These are phyloP conservation scores for Teratosphaeria nubilosa DNA, from an alignment of 2,329 filamentous ascomycete species.

Conservation along the genomic window DNA sequence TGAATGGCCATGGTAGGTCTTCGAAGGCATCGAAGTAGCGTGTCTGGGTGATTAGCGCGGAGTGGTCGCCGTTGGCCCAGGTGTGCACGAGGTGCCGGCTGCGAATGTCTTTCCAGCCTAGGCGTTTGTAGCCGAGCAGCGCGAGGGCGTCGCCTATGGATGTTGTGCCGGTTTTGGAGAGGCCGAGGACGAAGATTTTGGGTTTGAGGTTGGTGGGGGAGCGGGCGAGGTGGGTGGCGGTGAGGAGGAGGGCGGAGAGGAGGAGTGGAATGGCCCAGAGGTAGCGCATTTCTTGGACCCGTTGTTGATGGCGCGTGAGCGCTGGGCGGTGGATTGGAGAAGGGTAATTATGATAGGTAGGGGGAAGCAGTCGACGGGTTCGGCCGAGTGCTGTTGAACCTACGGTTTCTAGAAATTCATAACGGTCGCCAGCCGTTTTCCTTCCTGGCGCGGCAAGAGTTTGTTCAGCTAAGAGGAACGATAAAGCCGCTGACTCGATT, in stretches of 20 bases:
- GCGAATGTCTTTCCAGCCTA: conserved; percentile 24
- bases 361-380: not conserved
- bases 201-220: conserved; percentile 13
- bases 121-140: conserved; percentile 19
- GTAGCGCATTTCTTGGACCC: conserved; percentile 1
- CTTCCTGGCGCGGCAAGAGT: not conserved
- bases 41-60: conserved; percentile 14
- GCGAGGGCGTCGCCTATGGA: conserved; percentile 23
- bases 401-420: not conserved
- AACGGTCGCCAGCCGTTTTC: not conserved
- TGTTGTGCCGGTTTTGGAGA: conserved; percentile 23
- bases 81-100: conserved; percentile 21
- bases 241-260: conserved; percentile 8
- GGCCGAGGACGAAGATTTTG: conserved; percentile 23
- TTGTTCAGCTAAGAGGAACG: not conserved
- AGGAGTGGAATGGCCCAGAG: conserved; percentile 3
- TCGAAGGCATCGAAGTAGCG: conserved; percentile 22
- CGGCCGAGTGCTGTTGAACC: not conserved
- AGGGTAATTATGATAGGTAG: not conserved
- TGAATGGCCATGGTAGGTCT: conserved; percentile 21
- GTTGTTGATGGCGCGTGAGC: too few species aligned
- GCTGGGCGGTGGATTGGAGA: not conserved
- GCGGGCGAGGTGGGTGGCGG: conserved; percentile 12
- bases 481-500: too few species aligned
- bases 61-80: conserved; percentile 16